Evolutionary conservation across 2,329 filamentous ascomycete species (phyloP), one percentile per base, ranked within the genome.

Genomic region (Pseudogymnoascus sp.): DNA sequence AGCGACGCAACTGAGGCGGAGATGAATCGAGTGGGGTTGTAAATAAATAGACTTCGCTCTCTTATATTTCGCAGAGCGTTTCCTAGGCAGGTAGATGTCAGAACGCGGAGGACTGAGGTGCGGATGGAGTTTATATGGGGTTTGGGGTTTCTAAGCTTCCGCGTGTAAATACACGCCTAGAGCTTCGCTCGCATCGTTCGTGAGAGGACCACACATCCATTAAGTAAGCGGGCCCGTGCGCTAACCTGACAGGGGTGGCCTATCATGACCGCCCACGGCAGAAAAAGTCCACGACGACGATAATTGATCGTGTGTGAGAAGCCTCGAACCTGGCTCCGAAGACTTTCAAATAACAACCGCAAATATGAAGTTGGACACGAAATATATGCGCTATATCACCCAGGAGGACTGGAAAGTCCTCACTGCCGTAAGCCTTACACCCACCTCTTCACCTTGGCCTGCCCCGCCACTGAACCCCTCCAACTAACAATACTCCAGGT

Each of bases 371-470:
- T 86, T 99, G 75, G 92, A 99, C 75, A 93, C 93, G 60, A 92
- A 92, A 75, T 89, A 90, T 60, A 88, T 99, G 79, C 92, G 96
- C 75, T 93, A 99, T 77, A 85, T 99, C 75, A 89, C 90, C 60
- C 79, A 86, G 14, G 95, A 97, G 78, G 95, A 99, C 81, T 99
- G 96, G 91, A 86, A 90, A 70, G 93, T 97, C 67, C 88, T 99
- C 66, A 89, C 91, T 73, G 95, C 91, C 71, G 93, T 96, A 87
- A 66, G 86, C 77, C 28, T 60, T 5, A 38, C 56, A 60, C 31
- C 56, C 37, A 61, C 4, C 34, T 7, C 12, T 4, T n/a, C n/a
- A 37, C 34, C 14, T 40, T 42, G 18, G 23, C 38, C 25, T 38
- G 38, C 61, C 65, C 62, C 66, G 67, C 70, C 69, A 66, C 67